These are phyloP conservation scores for Themeda triandra DNA, from an alignment of 176 grass and related monocot species.

Conservation along the genomic window DNA sequence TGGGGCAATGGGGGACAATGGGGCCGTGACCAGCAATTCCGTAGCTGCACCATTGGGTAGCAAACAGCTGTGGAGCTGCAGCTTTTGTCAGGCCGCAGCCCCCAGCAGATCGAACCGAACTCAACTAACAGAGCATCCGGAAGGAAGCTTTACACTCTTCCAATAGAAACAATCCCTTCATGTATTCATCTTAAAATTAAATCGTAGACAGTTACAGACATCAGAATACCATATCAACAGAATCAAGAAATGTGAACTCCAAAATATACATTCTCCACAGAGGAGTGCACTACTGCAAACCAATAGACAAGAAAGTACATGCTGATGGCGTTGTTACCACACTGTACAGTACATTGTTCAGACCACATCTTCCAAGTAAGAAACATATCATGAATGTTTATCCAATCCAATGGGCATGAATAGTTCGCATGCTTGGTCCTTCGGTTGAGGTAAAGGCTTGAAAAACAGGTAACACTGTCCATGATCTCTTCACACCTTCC, in stretches of 20 bases:
- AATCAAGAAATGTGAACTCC: background rate
- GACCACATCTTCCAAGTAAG: background rate
- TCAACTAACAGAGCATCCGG: background rate
- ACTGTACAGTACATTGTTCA: slow-evolving; percentile 8
- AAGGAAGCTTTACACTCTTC: background rate
- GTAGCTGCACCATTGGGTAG: too few relatives aligned
- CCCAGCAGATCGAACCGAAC: background rate
- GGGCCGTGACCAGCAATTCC: too few relatives aligned
- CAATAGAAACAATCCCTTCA: background rate
- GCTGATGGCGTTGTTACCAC: background rate
- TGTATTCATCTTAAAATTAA: background rate
- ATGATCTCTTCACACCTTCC: slow-evolving; percentile 24
- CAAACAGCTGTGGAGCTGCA: too few relatives aligned
- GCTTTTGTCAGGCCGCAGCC: too few relatives aligned
- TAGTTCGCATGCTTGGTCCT: background rate
- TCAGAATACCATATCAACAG: background rate
- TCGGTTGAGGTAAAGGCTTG: background rate
- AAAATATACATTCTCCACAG: background rate
- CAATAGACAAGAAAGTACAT: background rate
- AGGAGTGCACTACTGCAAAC: background rate
- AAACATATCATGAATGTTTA: background rate
- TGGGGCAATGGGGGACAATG: too few relatives aligned
- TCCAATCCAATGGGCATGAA: background rate
- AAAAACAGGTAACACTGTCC: background rate
- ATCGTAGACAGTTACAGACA: background rate